Evolutionary conservation across 768 basidiomycete species (phyloP).

Genomic region (Mycena venus): DNA sequence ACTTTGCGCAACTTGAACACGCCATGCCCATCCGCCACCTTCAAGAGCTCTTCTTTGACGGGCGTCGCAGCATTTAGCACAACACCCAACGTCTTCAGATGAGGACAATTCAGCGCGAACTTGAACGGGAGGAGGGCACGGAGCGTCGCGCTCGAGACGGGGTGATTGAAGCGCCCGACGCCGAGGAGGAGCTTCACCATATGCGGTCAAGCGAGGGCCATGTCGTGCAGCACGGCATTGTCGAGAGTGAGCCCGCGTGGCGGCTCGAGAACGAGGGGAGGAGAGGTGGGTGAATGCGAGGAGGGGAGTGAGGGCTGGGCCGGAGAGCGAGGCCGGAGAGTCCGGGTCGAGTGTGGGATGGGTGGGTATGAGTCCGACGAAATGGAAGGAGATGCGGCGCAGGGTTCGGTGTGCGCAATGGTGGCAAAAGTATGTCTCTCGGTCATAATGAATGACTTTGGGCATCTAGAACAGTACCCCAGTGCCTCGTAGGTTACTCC

Average conservation of each 20-base stretch:
- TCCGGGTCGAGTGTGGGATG: no score
- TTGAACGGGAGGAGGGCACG: constrained; percentile 1
- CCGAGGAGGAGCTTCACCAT: constrained; percentile 1
- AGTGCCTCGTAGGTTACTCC: no score
- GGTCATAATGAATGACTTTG: no score
- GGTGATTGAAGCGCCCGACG: background rate
- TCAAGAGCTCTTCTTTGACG: background rate
- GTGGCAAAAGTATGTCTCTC: no score
- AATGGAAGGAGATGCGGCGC: no score
- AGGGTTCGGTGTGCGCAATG: no score
- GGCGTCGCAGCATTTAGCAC: background rate
- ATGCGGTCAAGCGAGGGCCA: background rate
- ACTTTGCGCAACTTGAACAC: background rate
- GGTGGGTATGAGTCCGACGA: no score
- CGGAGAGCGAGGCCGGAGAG: background rate
- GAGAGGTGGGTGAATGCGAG: background rate
- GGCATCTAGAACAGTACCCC: no score
- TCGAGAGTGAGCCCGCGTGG: background rate
- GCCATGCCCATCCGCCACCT: background rate
- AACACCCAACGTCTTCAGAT: background rate
- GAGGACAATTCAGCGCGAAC: background rate
- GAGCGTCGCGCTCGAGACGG: background rate
- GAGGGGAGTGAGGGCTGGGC: background rate
- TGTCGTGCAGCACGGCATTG: background rate
- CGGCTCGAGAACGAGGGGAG: background rate